These are phyloP conservation scores for Euptelea pleiosperma DNA, from an alignment of 164 flowering plant species.

Conservation along the genomic window DNA sequence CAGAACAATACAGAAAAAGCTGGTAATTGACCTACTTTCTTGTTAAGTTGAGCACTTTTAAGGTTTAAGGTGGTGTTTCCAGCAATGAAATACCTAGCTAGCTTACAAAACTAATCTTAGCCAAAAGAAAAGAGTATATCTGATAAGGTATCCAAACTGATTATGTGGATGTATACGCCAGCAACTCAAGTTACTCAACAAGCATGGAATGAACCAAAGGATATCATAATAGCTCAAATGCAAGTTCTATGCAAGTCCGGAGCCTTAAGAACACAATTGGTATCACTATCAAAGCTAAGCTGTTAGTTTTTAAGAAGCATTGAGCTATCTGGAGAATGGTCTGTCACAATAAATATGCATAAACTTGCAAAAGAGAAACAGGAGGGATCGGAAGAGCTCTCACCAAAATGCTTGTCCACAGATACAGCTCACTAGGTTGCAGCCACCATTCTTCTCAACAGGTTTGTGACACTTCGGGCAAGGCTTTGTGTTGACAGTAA, in stretches of 20 bases:
- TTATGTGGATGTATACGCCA: too few relatives aligned
- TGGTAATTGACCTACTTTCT: too few relatives aligned
- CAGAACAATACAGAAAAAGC: too few relatives aligned
- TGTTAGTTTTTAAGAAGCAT: not conserved
- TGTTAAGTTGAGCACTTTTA: too few relatives aligned
- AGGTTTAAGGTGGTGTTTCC: too few relatives aligned
- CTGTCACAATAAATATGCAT: not conserved
- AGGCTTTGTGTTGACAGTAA: conserved; percentile 72
- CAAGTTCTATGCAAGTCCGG: not conserved
- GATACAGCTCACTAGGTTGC: conserved; percentile 69
- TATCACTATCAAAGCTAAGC: not conserved
- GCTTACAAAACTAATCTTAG: not conserved
- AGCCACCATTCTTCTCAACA: conserved; percentile 90
- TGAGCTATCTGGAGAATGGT: not conserved
- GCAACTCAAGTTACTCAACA: conserved; percentile 2
- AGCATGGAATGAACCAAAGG: not conserved
- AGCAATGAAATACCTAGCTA: too few relatives aligned
- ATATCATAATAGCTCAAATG: not conserved
- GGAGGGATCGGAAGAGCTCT: conserved; percentile 17
- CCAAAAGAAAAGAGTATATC: not conserved
- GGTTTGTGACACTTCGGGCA: conserved; percentile 89
- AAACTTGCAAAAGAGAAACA: not conserved
- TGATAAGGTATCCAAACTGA: too few relatives aligned
- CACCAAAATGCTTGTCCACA: conserved; percentile 89
- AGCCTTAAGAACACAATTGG: not conserved